Conservation (phyloP, 306 rosid genomes). For the Glycyrrhiza uralensis region DNA sequence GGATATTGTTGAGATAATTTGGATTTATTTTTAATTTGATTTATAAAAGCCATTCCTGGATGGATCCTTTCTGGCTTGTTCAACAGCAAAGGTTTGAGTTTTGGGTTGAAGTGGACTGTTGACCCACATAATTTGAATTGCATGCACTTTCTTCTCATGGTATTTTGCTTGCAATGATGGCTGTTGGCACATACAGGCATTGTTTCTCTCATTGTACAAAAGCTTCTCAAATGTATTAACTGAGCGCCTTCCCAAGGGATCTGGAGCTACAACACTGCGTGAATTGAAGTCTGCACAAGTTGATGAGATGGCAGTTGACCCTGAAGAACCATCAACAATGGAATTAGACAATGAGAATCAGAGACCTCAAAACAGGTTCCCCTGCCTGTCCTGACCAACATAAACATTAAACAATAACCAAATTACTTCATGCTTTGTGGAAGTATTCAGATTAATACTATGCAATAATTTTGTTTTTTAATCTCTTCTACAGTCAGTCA, state of each 20-base stretch:
- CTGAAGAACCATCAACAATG: constrained; percentile 76
- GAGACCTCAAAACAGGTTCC: constrained; percentile 67
- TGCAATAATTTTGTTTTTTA: not conserved
- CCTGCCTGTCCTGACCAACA: not conserved
- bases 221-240: constrained; percentile 66
- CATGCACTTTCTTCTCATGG: constrained; percentile 5
- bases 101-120: not conserved
- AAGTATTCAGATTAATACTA: not conserved
- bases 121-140: constrained; percentile 12
- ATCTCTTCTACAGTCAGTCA: constrained; percentile 53
- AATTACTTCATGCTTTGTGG: not conserved
- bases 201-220: constrained; percentile 72
- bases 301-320: constrained; percentile 66
- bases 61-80: not conserved
- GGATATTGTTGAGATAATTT: not conserved
- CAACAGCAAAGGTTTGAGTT: constrained; percentile 1
- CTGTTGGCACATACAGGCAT: constrained; percentile 51
- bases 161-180: constrained; percentile 18
- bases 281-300: constrained; percentile 59
- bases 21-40: not conserved
- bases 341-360: constrained; percentile 77
- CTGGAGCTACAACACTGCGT: constrained; percentile 51
- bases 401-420: not conserved
- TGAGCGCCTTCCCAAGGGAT: constrained; percentile 80
- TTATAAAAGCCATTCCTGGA: not conserved